Percentiles rank a stretch among this genome's conserved stretches.
Evolutionary conservation across 768 basidiomycete genomes (phyloP).

Genomic region (Tylopilus plumbeoviolaceoides): DNA sequence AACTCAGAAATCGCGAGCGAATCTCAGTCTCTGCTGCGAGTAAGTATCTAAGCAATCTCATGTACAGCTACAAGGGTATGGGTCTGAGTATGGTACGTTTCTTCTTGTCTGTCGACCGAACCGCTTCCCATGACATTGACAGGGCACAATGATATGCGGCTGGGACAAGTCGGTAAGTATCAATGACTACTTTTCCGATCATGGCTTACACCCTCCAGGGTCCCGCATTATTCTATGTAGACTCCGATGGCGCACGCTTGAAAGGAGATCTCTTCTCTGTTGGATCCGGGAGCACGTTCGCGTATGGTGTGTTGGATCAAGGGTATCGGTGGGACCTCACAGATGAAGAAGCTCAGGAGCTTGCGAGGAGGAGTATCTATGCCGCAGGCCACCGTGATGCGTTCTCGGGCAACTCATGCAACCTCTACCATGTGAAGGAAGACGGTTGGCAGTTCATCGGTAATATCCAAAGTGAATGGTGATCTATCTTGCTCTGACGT

Average conservation of each 20-base stretch:
- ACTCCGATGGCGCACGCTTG: slow-evolving; percentile 92
- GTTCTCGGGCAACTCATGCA: slow-evolving; percentile 93
- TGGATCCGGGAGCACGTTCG: slow-evolving; percentile 96
- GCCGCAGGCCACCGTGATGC: slow-evolving; percentile 97
- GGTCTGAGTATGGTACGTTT: slow-evolving; percentile 91
- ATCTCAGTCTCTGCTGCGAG: slow-evolving; percentile 99
- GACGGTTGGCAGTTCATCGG: slow-evolving; percentile 96
- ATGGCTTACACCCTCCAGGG: slow-evolving; percentile 48
- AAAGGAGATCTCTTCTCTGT: slow-evolving; percentile 99
- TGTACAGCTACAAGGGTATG: slow-evolving; percentile 99
- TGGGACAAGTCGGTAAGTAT: slow-evolving; percentile 93
- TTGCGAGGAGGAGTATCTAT: slow-evolving; percentile 90
- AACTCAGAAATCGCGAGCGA: slow-evolving; percentile 92
- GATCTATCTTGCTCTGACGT: slow-evolving; percentile 9
- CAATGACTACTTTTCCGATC: not conserved
- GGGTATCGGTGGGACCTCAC: slow-evolving; percentile 91
- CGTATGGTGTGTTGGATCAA: slow-evolving; percentile 98
- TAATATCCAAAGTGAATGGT: slow-evolving; percentile 35
- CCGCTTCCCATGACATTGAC: slow-evolving; percentile 4
- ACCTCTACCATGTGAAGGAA: slow-evolving; percentile 93
- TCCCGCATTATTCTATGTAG: slow-evolving; percentile 94
- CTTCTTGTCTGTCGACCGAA: not conserved
- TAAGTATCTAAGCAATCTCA: slow-evolving; percentile 95
- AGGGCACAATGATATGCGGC: slow-evolving; percentile 99
- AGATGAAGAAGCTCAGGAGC: slow-evolving; percentile 91